A percentile compares a stretch with the other conserved stretches of the same genome.
phyloP scores from a whole-genome alignment of 306 rosid genomes.

The Vigna angularis region DNA sequence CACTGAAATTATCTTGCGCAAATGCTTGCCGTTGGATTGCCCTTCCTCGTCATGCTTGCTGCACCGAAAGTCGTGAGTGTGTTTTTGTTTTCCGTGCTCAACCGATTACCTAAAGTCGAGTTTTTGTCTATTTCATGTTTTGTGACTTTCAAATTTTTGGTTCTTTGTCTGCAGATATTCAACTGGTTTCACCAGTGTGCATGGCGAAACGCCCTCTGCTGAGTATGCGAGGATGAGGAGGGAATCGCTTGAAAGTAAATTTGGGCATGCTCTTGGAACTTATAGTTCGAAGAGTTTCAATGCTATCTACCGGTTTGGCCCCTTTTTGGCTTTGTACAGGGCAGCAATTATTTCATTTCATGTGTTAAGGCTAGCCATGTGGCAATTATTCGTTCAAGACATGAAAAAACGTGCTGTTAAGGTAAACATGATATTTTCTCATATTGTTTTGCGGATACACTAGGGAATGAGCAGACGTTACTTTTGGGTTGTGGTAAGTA shows the following conservation, averaged over 20 bases:
- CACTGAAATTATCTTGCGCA: constrained; percentile 46
- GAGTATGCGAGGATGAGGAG: constrained; percentile 92
- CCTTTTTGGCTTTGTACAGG: constrained; percentile 88
- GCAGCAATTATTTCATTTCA: constrained; percentile 87
- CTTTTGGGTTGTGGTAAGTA: constrained; percentile 28
- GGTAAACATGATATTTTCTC: constrained; percentile 55
- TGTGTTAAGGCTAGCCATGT: constrained; percentile 74
- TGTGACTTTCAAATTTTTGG: neutral
- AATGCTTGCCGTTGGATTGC: constrained; percentile 58
- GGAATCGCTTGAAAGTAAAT: constrained; percentile 79
- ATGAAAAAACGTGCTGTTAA: constrained; percentile 70
- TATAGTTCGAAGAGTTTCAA: constrained; percentile 72
- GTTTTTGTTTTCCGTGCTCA: neutral
- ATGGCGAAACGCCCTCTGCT: constrained; percentile 87
- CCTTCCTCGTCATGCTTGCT: constrained; percentile 53
- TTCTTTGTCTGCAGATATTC: constrained; percentile 66
- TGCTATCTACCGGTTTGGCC: constrained; percentile 70
- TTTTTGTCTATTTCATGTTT: constrained; percentile 20
- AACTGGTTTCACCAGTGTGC: constrained; percentile 87
- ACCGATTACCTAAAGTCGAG: neutral
- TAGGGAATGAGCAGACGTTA: neutral
- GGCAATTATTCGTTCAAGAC: constrained; percentile 79
- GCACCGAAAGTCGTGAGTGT: constrained; percentile 69
- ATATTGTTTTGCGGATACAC: constrained; percentile 1
- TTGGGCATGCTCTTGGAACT: constrained; percentile 79